Evolutionary conservation across 805 yeast species (phyloP), one percentile per base, ranked within the genome.

Genomic region (Ogataea dorogensis): DNA sequence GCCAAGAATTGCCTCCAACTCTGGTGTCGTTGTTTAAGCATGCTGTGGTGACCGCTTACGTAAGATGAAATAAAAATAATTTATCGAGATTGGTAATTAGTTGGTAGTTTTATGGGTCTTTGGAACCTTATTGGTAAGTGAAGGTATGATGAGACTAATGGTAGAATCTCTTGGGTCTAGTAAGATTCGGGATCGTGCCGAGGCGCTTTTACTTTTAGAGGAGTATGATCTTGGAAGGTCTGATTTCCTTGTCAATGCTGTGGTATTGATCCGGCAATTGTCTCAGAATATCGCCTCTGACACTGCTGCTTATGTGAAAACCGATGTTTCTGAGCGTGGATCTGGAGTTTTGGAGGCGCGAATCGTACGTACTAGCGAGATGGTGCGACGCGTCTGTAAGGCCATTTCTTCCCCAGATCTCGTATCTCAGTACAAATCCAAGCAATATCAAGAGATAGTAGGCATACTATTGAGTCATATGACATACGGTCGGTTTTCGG

Each of bases 1-100:
- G 99, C 99, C 99, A 73, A 87, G 98, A 81, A 93, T 93, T 79
- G 98, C 99, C 68, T 88, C 97, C 61, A 87, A 87, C 91, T 93
- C 98, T 64, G 98, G 98, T 87, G 98, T 93, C 71, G 99, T 93
- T 73, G 99, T 89, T 71, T 93, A 89, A 80, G 63, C 49, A 27
- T 26, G 11, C 33, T 25, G 24, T 15, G 17, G 24, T 17, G 12
- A 19, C 28, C 34, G 33, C 46, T 45, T 46, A 43, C 45, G 49
- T 54, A 56, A 35, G 39, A 35, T 24, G 33, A 28, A 29, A 18
- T 28, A 34, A 35, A n/a, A 35, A 35, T 35, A 35, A 35, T 35
- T 34, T 29, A 35, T 28, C 33, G 39, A 35, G 23, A 21, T 17
- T 17, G 24, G 30, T 17, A 3, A 12, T 17, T 26, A 33, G 25